Conservation (phyloP, 768 basidiomycete genomes). For the Boletus fagicola region DNA sequence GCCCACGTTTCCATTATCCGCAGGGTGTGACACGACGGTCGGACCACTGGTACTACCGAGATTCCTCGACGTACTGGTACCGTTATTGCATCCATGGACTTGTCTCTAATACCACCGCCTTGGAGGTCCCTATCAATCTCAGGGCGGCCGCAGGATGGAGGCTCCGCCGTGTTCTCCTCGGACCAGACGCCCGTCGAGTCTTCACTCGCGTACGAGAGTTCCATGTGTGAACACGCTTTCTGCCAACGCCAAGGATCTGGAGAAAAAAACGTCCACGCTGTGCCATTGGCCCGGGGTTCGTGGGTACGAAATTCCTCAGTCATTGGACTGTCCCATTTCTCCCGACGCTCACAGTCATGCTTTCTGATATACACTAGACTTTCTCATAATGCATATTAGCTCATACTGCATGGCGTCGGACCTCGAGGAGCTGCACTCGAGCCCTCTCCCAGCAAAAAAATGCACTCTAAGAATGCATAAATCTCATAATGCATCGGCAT, state of each 20-base stretch:
- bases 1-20: neutral
- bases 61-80: neutral
- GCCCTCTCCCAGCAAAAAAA: too few relatives aligned
- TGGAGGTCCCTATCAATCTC: neutral
- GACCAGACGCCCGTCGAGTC: neutral
- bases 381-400: too few relatives aligned
- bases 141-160: neutral
- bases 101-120: neutral
- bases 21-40: neutral
- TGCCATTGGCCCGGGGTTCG: too few relatives aligned
- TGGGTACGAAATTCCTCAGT: too few relatives aligned
- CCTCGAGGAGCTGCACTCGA: too few relatives aligned
- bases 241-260: too few relatives aligned
- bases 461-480: too few relatives aligned
- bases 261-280: too few relatives aligned
- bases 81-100: neutral
- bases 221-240: neutral
- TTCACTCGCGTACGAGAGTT: neutral
- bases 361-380: too few relatives aligned
- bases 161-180: neutral
- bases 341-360: too few relatives aligned
- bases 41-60: neutral
- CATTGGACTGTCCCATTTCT: neutral
- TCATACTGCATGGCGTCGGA: too few relatives aligned
- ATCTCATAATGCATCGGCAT: too few relatives aligned